Evolutionary conservation across 2,329 filamentous ascomycete species (phyloP).

Genomic region (Reticulascus tulasneorum): DNA sequence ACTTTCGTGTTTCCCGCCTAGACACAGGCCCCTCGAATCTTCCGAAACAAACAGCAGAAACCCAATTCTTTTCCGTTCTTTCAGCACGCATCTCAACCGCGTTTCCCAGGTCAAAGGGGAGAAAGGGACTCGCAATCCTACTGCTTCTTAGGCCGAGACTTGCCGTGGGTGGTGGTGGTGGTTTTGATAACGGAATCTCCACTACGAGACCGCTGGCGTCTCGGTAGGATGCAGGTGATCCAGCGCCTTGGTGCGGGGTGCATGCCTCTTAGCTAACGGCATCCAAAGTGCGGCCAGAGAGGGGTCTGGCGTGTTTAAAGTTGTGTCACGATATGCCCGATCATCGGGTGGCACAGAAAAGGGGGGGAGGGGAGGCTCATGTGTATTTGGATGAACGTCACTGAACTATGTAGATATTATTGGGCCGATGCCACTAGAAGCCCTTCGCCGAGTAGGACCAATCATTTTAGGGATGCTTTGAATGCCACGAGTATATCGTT

Average conservation of each 20-base stretch:
- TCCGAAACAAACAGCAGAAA: too few relatives aligned
- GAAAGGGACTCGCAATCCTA: not conserved
- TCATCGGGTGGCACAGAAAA: not conserved
- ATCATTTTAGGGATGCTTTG: too few relatives aligned
- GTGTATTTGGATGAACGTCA: too few relatives aligned
- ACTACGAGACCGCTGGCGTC: too few relatives aligned
- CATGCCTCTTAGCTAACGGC: slow-evolving; percentile 10
- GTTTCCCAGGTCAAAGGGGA: not conserved
- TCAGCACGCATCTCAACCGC: not conserved
- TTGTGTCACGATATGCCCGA: not conserved
- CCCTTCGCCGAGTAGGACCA: slow-evolving; percentile 9
- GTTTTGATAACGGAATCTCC: too few relatives aligned
- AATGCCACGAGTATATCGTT: too few relatives aligned
- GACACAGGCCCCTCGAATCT: too few relatives aligned
- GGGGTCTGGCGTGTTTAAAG: not conserved
- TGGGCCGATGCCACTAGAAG: slow-evolving; percentile 1
- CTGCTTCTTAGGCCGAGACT: slow-evolving; percentile 5
- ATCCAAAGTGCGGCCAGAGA: slow-evolving; percentile 6
- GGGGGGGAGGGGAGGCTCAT: too few relatives aligned
- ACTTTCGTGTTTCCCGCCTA: too few relatives aligned
- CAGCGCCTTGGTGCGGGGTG: slow-evolving; percentile 9
- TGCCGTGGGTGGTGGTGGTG: slow-evolving; percentile 9
- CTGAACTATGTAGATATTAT: not conserved
- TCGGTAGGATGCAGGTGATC: slow-evolving; percentile 6
- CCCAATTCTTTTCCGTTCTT: slow-evolving; percentile 1